Conservation (phyloP, 129 eudicot genomes). For the Erigeron canadensis region DNA sequence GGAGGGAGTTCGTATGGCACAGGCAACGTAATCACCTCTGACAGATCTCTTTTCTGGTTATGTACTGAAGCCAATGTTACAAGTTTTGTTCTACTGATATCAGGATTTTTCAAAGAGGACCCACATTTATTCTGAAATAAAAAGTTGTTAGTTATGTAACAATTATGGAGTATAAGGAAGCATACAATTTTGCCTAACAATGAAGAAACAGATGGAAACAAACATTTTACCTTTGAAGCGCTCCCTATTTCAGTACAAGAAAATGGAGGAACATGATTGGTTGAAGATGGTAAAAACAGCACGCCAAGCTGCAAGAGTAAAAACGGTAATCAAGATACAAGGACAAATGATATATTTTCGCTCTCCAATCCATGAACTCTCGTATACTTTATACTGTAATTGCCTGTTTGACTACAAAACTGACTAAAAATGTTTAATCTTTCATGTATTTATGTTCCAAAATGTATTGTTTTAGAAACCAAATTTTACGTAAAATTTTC, state of each 20-base stretch:
- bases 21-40: slow-evolving; percentile 66
- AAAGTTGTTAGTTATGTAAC: background rate
- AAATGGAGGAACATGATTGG: slow-evolving; percentile 45
- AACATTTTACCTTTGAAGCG: slow-evolving; percentile 42
- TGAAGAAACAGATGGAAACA: background rate
- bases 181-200: background rate
- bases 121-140: slow-evolving; percentile 44
- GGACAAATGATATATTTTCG: background rate
- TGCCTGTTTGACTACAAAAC: background rate
- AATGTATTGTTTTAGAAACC: background rate
- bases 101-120: slow-evolving; percentile 22
- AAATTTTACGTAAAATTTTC: background rate
- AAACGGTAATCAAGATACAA: slow-evolving; percentile 16
- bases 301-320: slow-evolving; percentile 74
- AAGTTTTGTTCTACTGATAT: slow-evolving; percentile 53
- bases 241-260: slow-evolving; percentile 70
- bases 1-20: slow-evolving; percentile 97
- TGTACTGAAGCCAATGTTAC: slow-evolving; percentile 64
- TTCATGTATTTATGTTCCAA: background rate
- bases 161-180: background rate
- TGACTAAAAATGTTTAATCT: background rate
- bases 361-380: background rate
- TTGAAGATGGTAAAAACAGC: slow-evolving; percentile 67
- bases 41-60: slow-evolving; percentile 29
- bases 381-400: background rate